Evolutionary conservation across 768 basidiomycete species (phyloP).

Genomic region (Pulveroboletus sp.): DNA sequence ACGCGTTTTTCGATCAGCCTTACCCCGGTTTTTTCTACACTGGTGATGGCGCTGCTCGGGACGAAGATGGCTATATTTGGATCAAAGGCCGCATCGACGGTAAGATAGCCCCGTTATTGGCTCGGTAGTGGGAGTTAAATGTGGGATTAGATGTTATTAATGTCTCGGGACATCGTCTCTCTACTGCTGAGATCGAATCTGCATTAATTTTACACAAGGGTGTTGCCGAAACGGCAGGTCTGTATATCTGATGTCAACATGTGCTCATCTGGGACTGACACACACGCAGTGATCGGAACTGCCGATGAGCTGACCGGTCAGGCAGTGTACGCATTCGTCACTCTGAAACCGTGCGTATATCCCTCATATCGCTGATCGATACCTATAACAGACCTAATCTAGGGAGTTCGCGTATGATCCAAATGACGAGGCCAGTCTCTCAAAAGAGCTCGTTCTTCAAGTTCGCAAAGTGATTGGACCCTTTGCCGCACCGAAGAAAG

Average conservation of each 20-base stretch:
- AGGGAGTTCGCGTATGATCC: slow-evolving; percentile 79
- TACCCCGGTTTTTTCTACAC: slow-evolving; percentile 94
- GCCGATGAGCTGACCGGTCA: slow-evolving; percentile 88
- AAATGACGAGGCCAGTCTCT: slow-evolving; percentile 60
- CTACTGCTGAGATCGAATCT: slow-evolving; percentile 97
- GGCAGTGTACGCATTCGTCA: slow-evolving; percentile 92
- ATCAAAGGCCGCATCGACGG: slow-evolving; percentile 97
- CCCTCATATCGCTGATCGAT: not conserved
- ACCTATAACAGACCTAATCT: not conserved
- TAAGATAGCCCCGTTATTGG: slow-evolving; percentile 30
- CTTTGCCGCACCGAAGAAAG: slow-evolving; percentile 94
- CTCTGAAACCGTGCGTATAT: slow-evolving; percentile 78
- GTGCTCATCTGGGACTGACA: slow-evolving; percentile 4
- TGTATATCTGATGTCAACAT: slow-evolving; percentile 6
- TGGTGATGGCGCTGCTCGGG: slow-evolving; percentile 94
- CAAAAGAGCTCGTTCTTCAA: slow-evolving; percentile 89
- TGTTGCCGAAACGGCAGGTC: slow-evolving; percentile 89
- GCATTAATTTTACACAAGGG: slow-evolving; percentile 93
- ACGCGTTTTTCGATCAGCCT: slow-evolving; percentile 36
- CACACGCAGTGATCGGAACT: slow-evolving; percentile 62
- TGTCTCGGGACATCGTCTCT: slow-evolving; percentile 94
- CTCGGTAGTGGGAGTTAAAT: not conserved
- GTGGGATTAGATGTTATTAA: slow-evolving; percentile 80
- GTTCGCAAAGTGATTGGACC: slow-evolving; percentile 98
- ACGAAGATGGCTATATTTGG: slow-evolving; percentile 97